phyloP scores from a whole-genome alignment of 805 yeast genomes.

The Maudiozyma bulderi region DNA sequence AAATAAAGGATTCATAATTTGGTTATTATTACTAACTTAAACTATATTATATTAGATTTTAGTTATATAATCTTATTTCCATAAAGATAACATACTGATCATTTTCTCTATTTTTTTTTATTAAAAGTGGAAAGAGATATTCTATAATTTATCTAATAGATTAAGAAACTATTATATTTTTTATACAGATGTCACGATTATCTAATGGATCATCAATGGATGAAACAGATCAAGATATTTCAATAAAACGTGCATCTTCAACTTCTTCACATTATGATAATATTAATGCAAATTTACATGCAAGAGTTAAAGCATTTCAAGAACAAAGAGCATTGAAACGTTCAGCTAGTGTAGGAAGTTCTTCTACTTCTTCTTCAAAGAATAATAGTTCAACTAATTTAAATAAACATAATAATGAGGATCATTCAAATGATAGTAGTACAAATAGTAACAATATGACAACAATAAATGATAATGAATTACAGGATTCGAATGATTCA shows the following conservation, averaged over 20 bases:
- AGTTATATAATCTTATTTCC: too few species aligned
- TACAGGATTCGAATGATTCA: background rate
- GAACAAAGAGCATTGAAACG: slow-evolving; percentile 54
- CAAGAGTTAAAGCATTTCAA: slow-evolving; percentile 78
- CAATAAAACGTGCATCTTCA: slow-evolving; percentile 14
- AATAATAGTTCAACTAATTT: background rate
- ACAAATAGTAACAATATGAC: background rate
- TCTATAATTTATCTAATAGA: too few species aligned
- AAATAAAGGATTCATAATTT: too few species aligned
- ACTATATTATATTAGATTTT: too few species aligned
- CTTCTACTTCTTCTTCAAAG: slow-evolving; percentile 8
- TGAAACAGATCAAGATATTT: background rate
- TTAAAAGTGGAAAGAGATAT: too few species aligned
- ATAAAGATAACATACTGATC: too few species aligned
- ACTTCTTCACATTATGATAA: slow-evolving; percentile 27
- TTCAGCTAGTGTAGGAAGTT: slow-evolving; percentile 26
- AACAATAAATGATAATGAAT: background rate
- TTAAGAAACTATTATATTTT: too few species aligned
- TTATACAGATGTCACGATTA: background rate
- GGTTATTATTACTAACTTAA: too few species aligned
- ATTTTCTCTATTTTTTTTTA: too few species aligned
- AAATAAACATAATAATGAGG: background rate
- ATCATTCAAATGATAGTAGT: background rate
- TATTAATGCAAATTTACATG: slow-evolving; percentile 72
- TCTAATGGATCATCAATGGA: background rate